Base-by-base conservation (phyloP, 2,329 filamentous ascomycete genomes). In the Claviceps citrina region DNA sequence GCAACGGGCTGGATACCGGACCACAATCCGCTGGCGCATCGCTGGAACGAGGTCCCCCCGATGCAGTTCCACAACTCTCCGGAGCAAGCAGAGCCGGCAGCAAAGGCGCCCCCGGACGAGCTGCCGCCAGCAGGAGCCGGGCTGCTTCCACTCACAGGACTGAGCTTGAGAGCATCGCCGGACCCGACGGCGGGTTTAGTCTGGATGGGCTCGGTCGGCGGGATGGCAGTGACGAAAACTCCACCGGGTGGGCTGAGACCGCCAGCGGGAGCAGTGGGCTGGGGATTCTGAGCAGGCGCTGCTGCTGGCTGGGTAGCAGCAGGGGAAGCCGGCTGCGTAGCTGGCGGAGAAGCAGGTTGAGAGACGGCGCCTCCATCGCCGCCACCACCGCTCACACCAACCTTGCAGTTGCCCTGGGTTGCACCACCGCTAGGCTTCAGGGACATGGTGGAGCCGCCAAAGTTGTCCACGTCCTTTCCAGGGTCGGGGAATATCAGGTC, bases 401-500 rank as follows among this genome's bases (percentile, higher is more conserved):
- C 13, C 18, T 42, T 39, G 38, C 57, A 56, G 34, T 53, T 33
- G 48, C 49, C 44, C n/a, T 28, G 19, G 13, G 13, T 31, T 8
- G 16, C 25, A 16, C 2, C 25, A 16, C 2, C 16, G 12, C 16
- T 18, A 5, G 24, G 22, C 19, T 33, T 24, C 54, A 28, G 12
- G 13, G 53, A 59, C 30, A 60, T 52, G 33, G 58, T 52, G 0
- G 56, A 39, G 19, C 61, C 51, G 31, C 66, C 66, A 43, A 67
- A 60, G 9, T 58, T 60, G 41, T 78, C 68, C 4, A 76, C 63
- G 5, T 68, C 62, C 0, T 60, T 51, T 1, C 81, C 81, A 0
- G 80, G 73, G 37, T 74, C 56, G 12, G 79, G 77, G 60, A 78
- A 84, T 28, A 61, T 44, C 5, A 81, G 62, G 36, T 81, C 73